Base-by-base conservation (phyloP, 495 filamentous ascomycete genomes). In the Lasiosphaeria miniovina region DNA sequence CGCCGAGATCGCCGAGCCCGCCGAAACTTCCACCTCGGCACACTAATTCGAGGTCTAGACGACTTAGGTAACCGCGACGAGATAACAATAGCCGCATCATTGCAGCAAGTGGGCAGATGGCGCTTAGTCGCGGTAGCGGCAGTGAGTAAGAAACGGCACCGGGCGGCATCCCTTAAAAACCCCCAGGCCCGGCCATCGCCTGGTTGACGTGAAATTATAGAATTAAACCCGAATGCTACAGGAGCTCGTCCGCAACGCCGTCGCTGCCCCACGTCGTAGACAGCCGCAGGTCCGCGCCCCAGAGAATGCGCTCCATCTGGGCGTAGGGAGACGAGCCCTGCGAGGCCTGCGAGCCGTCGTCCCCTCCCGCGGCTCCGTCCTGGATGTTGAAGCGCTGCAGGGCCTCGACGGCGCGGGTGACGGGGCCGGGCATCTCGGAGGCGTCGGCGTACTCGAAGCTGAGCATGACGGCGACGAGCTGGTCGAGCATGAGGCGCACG, bases 231-330 rank as follows among this genome's bases (percentile, higher is more conserved):
- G 52, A 40, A 8, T 38, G 36, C 6, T n/a, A 7, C 36, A 17
- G 36, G 36, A 55, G 32, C 5, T 41, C 38, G 12, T 41, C 38
- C 38, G 12, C 38, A 41, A 41, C 38, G 10, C 17, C 38, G 38
- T 41, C 38, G 38, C 8, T 41, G 8, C 12, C 38, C 38, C 38
- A 24, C 24, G 7, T 36, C 36, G 36, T 17, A 6, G 52, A 36
- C n/a, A 55, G 9, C 38, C 52, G 52, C 35, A 55, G 3, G 15
- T 55, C 52, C 5, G 52, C 36, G 24, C 52, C 52, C 52, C 52
- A 55, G 4, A 55, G 36, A 55, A 55, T 55, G 11, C 52, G 52
- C 17, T 55, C 35, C 52, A 55, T 55, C 36, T 55, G 52, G 7
- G 52, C 52, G 52, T 55, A 36, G 33, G 52, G 52, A 55, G 52